Conservation (phyloP, 371 early-diverging fungal genomes). For the Mortierella sp. region DNA sequence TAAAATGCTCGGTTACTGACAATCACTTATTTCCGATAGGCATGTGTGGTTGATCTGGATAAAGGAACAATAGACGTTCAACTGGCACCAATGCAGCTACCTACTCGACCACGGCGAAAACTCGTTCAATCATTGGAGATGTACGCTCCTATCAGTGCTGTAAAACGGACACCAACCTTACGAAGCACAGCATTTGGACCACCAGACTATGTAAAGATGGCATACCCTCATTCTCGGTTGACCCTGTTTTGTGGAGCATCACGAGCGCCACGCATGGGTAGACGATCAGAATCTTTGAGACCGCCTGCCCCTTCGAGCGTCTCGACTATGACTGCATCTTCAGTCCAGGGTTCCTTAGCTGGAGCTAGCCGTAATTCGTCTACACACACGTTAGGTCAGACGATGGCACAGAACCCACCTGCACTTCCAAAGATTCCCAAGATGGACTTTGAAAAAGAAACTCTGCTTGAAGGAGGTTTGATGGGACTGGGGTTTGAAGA, state of each 20-base stretch:
- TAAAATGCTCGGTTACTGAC: neutral
- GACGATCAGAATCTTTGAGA: slow-evolving; percentile 18
- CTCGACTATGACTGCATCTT: slow-evolving; percentile 31
- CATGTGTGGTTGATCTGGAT: slow-evolving; percentile 72
- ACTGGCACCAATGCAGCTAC: slow-evolving; percentile 60
- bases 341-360: slow-evolving; percentile 22
- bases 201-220: slow-evolving; percentile 66
- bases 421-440: slow-evolving; percentile 38
- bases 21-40: slow-evolving; percentile 39
- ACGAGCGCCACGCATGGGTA: slow-evolving; percentile 34
- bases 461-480: slow-evolving; percentile 32
- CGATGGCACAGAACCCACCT: neutral
- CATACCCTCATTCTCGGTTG: slow-evolving; percentile 74
- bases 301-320: slow-evolving; percentile 23
- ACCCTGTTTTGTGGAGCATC: slow-evolving; percentile 65
- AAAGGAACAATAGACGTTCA: slow-evolving; percentile 68
- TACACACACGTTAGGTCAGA: slow-evolving; percentile 16
- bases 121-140: slow-evolving; percentile 67
- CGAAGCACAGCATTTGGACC: slow-evolving; percentile 58
- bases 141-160: slow-evolving; percentile 63
- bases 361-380: slow-evolving; percentile 36
- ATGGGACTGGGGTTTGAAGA: slow-evolving; percentile 16
- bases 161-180: neutral
- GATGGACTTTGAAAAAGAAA: slow-evolving; percentile 43
- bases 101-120: slow-evolving; percentile 69